Conservation (phyloP, 148 eudicot species). For the Rhododendron ferrugineum region DNA sequence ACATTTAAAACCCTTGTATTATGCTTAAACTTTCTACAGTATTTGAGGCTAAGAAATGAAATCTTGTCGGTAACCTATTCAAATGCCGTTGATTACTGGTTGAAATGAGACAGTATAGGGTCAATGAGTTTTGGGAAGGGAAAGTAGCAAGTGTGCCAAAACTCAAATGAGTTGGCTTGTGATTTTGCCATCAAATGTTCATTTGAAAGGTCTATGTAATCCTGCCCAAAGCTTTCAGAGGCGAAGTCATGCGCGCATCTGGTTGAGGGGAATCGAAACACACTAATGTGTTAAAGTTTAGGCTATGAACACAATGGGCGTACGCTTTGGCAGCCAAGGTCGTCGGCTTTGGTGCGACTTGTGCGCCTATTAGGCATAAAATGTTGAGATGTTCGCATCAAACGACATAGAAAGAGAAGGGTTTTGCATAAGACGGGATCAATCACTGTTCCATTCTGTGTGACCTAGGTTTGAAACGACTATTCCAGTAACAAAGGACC, state of each 20-base stretch:
- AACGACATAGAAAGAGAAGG: not conserved
- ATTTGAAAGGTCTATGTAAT: not conserved
- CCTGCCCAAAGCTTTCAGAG: not conserved
- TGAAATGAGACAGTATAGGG: not conserved
- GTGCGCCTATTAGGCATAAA: not conserved
- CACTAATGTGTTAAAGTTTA: not conserved
- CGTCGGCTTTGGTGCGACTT: not conserved
- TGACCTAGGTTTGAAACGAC: not conserved
- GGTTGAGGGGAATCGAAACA: not conserved
- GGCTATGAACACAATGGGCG: not conserved
- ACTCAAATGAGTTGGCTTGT: not conserved
- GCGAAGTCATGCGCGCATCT: not conserved
- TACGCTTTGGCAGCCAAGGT: not conserved
- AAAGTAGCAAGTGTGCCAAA: not conserved
- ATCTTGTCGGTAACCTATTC: not conserved
- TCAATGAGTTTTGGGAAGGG: not conserved
- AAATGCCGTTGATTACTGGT: not conserved
- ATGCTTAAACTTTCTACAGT: not conserved
- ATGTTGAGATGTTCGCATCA: not conserved
- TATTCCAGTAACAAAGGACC: not conserved
- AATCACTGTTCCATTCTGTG: not conserved
- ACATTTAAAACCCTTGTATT: not conserved
- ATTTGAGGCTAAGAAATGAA: not conserved
- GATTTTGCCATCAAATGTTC: not conserved
- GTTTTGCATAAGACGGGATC: not conserved